Evolutionary conservation across 257 asterid species (phyloP).

Genomic region (Cinchona pubescens): DNA sequence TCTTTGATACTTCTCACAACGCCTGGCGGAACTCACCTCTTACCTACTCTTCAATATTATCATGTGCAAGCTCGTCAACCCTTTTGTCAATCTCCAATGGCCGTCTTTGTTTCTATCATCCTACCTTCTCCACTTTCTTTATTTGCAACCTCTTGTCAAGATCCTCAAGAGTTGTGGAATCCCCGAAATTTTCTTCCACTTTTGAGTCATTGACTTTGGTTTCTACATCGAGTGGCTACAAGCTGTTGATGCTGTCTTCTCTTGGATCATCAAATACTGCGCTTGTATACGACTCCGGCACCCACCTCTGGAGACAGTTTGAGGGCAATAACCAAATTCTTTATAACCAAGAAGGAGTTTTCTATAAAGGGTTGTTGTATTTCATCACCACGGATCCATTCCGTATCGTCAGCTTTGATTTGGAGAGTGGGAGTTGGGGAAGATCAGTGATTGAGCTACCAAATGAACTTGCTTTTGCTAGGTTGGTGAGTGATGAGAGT

Average conservation of each 20-base stretch:
- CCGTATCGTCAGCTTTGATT: constrained; percentile 24
- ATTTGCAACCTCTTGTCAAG: constrained; percentile 42
- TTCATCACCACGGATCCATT: constrained; percentile 66
- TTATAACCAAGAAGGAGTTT: constrained; percentile 47
- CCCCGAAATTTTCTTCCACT: constrained; percentile 42
- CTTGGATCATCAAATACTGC: constrained; percentile 36
- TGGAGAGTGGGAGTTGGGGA: constrained; percentile 53
- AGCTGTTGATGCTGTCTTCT: constrained; percentile 41
- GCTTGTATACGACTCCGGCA: constrained; percentile 39
- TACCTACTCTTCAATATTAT: constrained; percentile 32
- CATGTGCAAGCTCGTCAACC: constrained; percentile 24
- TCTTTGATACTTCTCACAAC: constrained; percentile 44
- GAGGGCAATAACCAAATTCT: constrained; percentile 28
- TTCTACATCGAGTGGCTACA: constrained; percentile 29
- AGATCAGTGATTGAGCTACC: constrained; percentile 29
- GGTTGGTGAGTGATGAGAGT: constrained; percentile 44
- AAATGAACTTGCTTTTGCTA: constrained; percentile 39
- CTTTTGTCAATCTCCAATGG: constrained; percentile 49
- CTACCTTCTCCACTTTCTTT: constrained; percentile 35
- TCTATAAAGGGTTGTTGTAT: constrained; percentile 32
- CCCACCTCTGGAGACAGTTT: constrained; percentile 36
- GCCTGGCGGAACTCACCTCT: constrained; percentile 45
- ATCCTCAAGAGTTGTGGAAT: constrained; percentile 38
- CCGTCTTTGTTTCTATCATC: constrained; percentile 51
- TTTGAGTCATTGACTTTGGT: constrained; percentile 47